Evolutionary conservation across 2,329 filamentous ascomycete species (phyloP), one percentile per base, ranked within the genome.

Genomic region (Diaporthe aspalathi): DNA sequence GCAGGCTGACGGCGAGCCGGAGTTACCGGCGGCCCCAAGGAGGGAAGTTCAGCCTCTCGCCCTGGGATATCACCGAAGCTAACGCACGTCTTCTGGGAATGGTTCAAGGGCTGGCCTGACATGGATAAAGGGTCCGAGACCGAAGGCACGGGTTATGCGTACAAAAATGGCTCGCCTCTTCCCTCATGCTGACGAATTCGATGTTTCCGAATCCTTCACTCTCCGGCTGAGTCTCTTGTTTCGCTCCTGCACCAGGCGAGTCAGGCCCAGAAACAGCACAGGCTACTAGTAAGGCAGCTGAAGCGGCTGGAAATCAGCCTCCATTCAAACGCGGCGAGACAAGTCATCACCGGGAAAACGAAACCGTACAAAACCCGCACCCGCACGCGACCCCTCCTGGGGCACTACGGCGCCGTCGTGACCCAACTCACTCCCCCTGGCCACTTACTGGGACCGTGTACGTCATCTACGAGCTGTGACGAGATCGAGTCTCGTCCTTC

Each of bases 1-100:
- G 50, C 60, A 65, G 52, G 40, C 53, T 47, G 40, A 24, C 43
- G 40, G 52, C 35, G 2, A 3, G 29, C 52, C 66, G 66, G 66
- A 57, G 52, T 43, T 57, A 57, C 16, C 66, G 66, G 66, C 32
- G 32, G n/a, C n/a, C n/a, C 66, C 66, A n/a, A 56, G 66, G n/a
- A 62, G 24, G 57, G 27, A 35, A 50, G 9, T 17, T 50, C 45
- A 50, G 60, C n/a, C 60, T 50, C 60, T 65, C 60, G 60, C 45
- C 60, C 29, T 50, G 45, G 29, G 43, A 35, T n/a, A 32, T 32
- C 24, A 11, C 43, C 60, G 45, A 65, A 38, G 60, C 60, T 65
- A 65, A 50, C n/a, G 27, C 60, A 38, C n/a, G 27, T n/a, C 43
- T 50, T 65, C 43, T 65, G 60, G 60, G 43, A 50, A 50, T 8